Evolutionary conservation across 2,329 filamentous ascomycete species (phyloP).

Genomic region (Lasiodiplodia gonubiensis): DNA sequence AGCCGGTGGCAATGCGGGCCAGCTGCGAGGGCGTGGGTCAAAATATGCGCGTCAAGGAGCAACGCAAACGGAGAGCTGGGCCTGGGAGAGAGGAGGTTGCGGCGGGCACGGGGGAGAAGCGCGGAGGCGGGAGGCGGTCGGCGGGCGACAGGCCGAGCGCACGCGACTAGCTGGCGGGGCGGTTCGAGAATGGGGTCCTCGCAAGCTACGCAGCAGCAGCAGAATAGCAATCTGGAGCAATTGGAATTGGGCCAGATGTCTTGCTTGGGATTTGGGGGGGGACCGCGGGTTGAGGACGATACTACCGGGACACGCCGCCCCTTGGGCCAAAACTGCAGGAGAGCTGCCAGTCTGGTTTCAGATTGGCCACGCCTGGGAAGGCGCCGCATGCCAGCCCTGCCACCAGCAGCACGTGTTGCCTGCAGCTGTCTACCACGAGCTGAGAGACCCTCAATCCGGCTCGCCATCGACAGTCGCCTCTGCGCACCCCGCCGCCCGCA

Average conservation of each 20-base stretch:
- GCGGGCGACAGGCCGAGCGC: conserved; percentile 16
- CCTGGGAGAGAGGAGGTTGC: conserved; percentile 22
- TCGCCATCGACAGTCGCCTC: neutral
- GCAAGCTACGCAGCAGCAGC: conserved; percentile 22
- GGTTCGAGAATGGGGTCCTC: neutral
- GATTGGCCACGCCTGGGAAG: neutral
- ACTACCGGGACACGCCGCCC: conserved; percentile 23
- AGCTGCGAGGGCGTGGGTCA: neutral
- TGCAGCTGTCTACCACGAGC: conserved; percentile 8
- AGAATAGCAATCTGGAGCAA: conserved; percentile 19
- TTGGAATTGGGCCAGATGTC: conserved; percentile 25
- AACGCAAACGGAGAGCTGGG: conserved; percentile 17
- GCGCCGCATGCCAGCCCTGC: conserved; percentile 7
- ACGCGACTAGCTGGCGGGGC: conserved; percentile 11
- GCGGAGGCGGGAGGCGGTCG: conserved; percentile 16
- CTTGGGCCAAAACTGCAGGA: conserved; percentile 16
- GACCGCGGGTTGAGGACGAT: conserved; percentile 9
- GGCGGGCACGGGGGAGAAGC: conserved; percentile 20
- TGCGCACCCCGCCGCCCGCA: neutral
- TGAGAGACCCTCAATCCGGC: neutral
- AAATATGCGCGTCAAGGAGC: conserved; percentile 1
- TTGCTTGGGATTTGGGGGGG: conserved; percentile 21
- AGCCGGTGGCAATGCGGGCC: neutral
- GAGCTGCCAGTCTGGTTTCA: conserved; percentile 20
- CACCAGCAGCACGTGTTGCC: conserved; percentile 14